Evolutionary conservation across 2,329 filamentous ascomycete species (phyloP), one percentile per base, ranked within the genome.

Genomic region (Fusarium kyushuense): DNA sequence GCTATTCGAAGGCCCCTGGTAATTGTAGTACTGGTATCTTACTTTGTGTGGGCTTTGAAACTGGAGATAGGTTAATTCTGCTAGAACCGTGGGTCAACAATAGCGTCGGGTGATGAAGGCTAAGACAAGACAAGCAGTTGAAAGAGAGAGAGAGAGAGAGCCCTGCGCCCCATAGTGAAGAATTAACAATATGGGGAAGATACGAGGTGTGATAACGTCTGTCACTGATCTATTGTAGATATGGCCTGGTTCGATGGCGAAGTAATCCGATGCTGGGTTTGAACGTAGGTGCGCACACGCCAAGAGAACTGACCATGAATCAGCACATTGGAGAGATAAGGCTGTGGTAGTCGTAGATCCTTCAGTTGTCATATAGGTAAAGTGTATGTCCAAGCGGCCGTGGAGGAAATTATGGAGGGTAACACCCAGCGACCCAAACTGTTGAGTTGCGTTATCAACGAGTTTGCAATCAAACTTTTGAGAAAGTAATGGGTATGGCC

Each of bases 401-500:
- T 55, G 45, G 53, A 61, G 54, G 67, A 72, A 66, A 72, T 70
- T 63, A 70, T 59, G 60, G 54, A 66, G 62, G 66, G 49, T 63
- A 51, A 27, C 46, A 36, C 27, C 21, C 43, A 55, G 52, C 32
- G 49, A 45, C 54, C 51, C 35, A 23, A 54, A 53, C 32, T 46
- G 47, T 32, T 36, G 52, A 45, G 42, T 46, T 51, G 45, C 70
- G 51, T 73, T 73, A 72, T 72, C 70, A 55, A 60, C 36, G 43
- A 58, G 21, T 36, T 41, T 27, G 46, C 40, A 30, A 49, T 63
- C 45, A 23, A 38, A 45, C 57, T 46, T 65, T 33, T 35, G 36
- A 35, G 36, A 36, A 38, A 38, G 45, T 33, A 30, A 43, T 29
- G 49, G 62, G 17, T 17, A 33, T n/a, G n/a, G 30, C 30, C 21